These are phyloP conservation scores for Schizophyllum commune DNA, from an alignment of 1,284 basidiomycete species.

Conservation along the genomic window DNA sequence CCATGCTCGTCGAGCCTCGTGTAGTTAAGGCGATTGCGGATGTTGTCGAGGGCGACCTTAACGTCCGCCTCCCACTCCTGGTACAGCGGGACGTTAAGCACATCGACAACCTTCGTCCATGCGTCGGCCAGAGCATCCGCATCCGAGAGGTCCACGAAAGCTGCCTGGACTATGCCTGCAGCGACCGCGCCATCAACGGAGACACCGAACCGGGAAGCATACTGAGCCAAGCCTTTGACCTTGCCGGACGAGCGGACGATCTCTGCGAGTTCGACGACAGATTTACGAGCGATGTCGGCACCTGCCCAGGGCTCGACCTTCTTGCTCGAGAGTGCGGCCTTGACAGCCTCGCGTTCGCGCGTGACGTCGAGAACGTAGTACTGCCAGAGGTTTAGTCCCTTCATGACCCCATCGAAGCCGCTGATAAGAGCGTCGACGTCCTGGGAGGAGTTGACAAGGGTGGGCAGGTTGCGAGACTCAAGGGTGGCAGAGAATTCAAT, in stretches of 20 bases:
- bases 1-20: conserved; percentile 77
- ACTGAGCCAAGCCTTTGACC: conserved; percentile 50
- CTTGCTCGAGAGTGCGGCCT: conserved; percentile 37
- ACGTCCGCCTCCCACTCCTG: conserved; percentile 80
- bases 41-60: conserved; percentile 64
- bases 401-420: conserved; percentile 57
- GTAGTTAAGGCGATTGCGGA: conserved; percentile 74
- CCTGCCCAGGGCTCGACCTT: conserved; percentile 50
- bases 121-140: conserved; percentile 51
- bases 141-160: conserved; percentile 48
- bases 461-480: conserved; percentile 62
- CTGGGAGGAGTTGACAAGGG: conserved; percentile 47
- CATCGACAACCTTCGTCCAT: conserved; percentile 75
- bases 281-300: conserved; percentile 47
- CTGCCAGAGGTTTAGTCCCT: conserved; percentile 76
- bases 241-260: conserved; percentile 47
- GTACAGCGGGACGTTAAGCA: conserved; percentile 84
- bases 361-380: conserved; percentile 82
- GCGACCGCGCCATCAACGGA: conserved; percentile 53
- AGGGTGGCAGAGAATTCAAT: conserved; percentile 72
- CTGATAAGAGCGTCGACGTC: conserved; percentile 65
- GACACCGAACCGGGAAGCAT: conserved; percentile 63
- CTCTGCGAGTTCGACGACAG: conserved; percentile 61
- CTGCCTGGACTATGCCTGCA: conserved; percentile 66
- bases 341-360: conserved; percentile 48